Base-by-base conservation (phyloP, 139 green algal species). In the Tetradesmus lagerheimii region DNA sequence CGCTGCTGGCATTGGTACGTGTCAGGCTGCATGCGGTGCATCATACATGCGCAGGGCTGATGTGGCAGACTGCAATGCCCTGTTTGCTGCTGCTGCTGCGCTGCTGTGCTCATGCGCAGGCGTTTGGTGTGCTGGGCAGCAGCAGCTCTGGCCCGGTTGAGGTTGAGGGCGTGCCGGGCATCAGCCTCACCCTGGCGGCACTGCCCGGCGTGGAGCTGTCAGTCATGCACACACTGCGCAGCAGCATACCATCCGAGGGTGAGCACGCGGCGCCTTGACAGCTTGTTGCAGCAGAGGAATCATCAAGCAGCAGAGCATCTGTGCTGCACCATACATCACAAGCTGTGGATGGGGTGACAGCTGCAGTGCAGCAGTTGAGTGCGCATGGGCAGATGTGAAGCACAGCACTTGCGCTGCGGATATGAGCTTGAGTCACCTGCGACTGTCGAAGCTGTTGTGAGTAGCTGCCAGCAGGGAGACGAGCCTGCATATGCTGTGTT, bases 141-240 rank as follows among this genome's bases (percentile, higher is more conserved):
- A 87, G 76, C 43, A 1, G 39, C 23, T 38, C 15, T 34, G 77
- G 76, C 25, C 11, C 87, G 18, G 8, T 47, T 15, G 87, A 91
- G 50, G 78, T 86, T 66, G 87, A 91, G 78, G 87, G 87, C 4
- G 78, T 75, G 39, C 76, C 87, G 16, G 87, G 87, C 27, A 23
- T 91, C 53, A 87, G 78, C 64, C 57, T 91, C n/a, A 81, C 27
- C 2, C 62, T 91, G 78, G 87, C 77, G 5, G n/a, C 34, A 29
- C 57, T 91, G 53, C 87, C 87, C 16, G 87, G 87, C 37, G 71
- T 81, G 20, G 78, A 91, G 78, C 31, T 91, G 47, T 87, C 77
- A 1, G 39, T 91, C 0, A 86, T 86, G 53, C 87, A 91, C 78
- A 91, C 79, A 16, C 79, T 91, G 29, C 87, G 87, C 78, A 87